Evolutionary conservation across 108 stramenopile genomes (phyloP).

Genomic region (Schizochytrium sp.): DNA sequence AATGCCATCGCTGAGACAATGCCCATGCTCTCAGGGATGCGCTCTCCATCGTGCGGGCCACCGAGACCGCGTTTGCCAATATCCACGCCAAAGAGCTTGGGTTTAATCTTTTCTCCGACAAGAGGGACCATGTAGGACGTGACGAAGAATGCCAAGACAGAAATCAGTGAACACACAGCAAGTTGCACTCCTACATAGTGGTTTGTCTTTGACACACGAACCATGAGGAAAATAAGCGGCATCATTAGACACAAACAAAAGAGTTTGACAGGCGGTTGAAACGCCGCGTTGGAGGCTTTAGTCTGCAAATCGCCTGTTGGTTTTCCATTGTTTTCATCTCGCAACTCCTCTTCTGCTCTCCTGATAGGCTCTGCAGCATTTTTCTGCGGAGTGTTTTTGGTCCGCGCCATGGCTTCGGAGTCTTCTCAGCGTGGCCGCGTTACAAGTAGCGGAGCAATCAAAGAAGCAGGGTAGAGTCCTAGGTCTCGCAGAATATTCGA

Average conservation of each 20-base stretch:
- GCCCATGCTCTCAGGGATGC: not conserved
- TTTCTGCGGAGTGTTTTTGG: not conserved
- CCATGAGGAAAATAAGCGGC: not conserved
- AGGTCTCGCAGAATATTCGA: too few species aligned
- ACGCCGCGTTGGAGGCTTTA: constrained; percentile 4
- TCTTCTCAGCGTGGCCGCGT: not conserved
- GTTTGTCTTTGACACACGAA: not conserved
- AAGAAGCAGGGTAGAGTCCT: too few species aligned
- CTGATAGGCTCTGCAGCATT: not conserved
- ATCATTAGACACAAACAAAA: not conserved
- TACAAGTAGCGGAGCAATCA: not conserved
- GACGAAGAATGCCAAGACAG: not conserved
- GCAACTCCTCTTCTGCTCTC: not conserved
- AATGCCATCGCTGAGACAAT: constrained; percentile 37
- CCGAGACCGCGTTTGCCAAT: constrained; percentile 58
- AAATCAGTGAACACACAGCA: not conserved
- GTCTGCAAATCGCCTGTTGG: constrained; percentile 35
- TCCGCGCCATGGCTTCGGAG: not conserved
- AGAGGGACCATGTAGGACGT: constrained; percentile 37
- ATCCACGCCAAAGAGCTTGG: constrained; percentile 44
- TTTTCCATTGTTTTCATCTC: not conserved
- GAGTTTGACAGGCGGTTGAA: not conserved
- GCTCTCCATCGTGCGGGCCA: constrained; percentile 46
- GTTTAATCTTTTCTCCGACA: constrained; percentile 22
- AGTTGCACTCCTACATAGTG: constrained; percentile 4